Evolutionary conservation across 148 eudicot genomes (phyloP), one percentile per base, ranked within the genome.

Genomic region (Rhododendron simsii): DNA sequence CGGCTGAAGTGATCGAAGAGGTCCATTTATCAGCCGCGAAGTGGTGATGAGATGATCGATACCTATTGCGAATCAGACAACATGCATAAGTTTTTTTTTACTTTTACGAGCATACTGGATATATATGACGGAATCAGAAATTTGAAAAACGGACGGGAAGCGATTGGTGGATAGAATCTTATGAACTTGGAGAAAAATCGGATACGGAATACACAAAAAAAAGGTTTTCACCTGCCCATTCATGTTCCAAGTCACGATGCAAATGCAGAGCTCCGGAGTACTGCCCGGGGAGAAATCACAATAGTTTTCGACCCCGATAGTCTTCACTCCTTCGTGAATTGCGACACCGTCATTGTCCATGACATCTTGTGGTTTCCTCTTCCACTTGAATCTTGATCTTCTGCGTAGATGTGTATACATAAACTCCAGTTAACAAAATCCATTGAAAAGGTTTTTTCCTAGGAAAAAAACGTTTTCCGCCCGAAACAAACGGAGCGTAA

Each of bases 241-340:
- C 94, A 92, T 91, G 81, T 92, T 92, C 92, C 92, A 92, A 76
- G 94, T 92, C 47, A 92, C 81, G 13, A 89, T 87, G 78, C 86
- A 82, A 83, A 92, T 87, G 87, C 92, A 91, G 57, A 87, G 80
- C 83, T 88, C 88, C 0, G 92, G 87, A 12, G 35, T 47, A 47
- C 11, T 71, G 11, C 83, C 86, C 5, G 74, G 15, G 15, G 94
- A 90, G 86, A 92, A 91, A 37, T 82, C 88, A 65, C 91, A 91
- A 15, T 51, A 37, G n/a, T 89, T 50, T 26, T 88, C 76, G 5
- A 84, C 81, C 23, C 87, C 91, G 4, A 92, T 63, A 7, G 90
- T 90, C 78, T 44, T 89, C 28, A 92, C 86, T 10, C 94, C 94
- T 80, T 89, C 92, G 30, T 88, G 81, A 13, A 75, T 37, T 16